A percentile compares a stretch with the other conserved stretches of the same genome.
phyloP scores from a whole-genome alignment of 305 asterid genomes.

The Solanum hybrid region DNA sequence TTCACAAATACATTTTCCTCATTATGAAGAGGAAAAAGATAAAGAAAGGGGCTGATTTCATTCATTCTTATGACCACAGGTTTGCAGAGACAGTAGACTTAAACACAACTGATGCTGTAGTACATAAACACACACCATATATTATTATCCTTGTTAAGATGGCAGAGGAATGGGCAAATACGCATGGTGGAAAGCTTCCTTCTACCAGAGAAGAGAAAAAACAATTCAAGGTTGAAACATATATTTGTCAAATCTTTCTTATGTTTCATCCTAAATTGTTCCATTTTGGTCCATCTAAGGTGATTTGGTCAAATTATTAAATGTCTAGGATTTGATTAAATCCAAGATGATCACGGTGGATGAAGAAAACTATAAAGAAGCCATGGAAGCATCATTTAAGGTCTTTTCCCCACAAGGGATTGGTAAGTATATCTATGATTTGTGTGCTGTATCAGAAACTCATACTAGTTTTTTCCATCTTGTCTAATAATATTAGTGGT shows the following conservation, averaged over 20 bases:
- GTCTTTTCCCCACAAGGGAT: slow-evolving; percentile 82
- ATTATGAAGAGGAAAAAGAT: background rate
- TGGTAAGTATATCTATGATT: slow-evolving; percentile 41
- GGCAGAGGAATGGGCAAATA: slow-evolving; percentile 71
- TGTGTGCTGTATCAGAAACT: background rate
- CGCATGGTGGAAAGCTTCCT: slow-evolving; percentile 64
- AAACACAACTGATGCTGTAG: slow-evolving; percentile 57
- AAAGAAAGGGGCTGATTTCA: slow-evolving; percentile 7
- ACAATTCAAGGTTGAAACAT: slow-evolving; percentile 55
- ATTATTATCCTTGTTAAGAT: slow-evolving; percentile 73
- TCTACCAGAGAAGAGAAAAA: slow-evolving; percentile 77
- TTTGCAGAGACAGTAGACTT: slow-evolving; percentile 66
- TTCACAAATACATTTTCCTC: background rate
- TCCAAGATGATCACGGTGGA: slow-evolving; percentile 63
- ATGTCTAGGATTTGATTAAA: slow-evolving; percentile 64
- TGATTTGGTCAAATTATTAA: slow-evolving; percentile 22
- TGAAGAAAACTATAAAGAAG: slow-evolving; percentile 95
- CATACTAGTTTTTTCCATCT: background rate
- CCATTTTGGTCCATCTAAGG: slow-evolving; percentile 13
- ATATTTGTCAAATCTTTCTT: slow-evolving; percentile 1
- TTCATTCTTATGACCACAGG: slow-evolving; percentile 25
- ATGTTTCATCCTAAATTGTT: background rate
- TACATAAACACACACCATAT: slow-evolving; percentile 85
- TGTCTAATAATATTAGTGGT: background rate
- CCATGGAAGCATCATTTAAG: slow-evolving; percentile 81